Percentiles rank a stretch among this genome's conserved stretches.
These are phyloP conservation scores for Solanum tacnaense DNA, from an alignment of 257 asterid species.

Conservation along the genomic window DNA sequence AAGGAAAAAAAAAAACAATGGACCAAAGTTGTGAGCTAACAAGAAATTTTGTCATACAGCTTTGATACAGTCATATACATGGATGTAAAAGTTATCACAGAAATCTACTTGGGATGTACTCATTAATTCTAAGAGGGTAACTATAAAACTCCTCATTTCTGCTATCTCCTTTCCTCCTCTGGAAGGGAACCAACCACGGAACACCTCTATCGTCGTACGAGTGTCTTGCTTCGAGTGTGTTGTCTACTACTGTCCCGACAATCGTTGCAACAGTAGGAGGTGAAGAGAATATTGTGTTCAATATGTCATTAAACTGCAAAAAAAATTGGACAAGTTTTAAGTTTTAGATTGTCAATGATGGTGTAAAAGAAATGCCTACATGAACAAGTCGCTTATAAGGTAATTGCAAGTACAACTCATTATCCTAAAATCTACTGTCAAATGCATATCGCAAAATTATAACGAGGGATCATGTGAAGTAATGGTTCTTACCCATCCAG, in stretches of 20 bases:
- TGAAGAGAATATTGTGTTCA: constrained; percentile 81
- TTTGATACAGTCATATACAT: constrained; percentile 17
- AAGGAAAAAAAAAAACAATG: accelerated
- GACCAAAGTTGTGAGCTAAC: background rate
- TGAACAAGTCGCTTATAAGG: background rate
- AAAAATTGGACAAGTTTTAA: background rate
- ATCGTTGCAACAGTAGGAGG: constrained; percentile 76
- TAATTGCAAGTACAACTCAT: background rate
- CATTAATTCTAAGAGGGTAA: constrained; percentile 64
- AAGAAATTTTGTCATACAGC: background rate
- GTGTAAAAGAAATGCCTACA: background rate
- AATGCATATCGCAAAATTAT: background rate
- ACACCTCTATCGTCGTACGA: constrained; percentile 63
- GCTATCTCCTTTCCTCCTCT: constrained; percentile 65
- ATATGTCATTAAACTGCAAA: constrained; percentile 76
- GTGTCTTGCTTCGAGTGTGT: constrained; percentile 64
- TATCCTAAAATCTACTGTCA: background rate
- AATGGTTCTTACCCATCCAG: constrained; percentile 75
- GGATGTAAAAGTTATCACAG: constrained; percentile 22
- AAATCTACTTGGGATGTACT: constrained; percentile 71
- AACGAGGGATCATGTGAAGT: background rate
- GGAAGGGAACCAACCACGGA: constrained; percentile 80
- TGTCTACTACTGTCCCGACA: constrained; percentile 60
- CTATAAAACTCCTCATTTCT: constrained; percentile 86
- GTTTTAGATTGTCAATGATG: background rate